Conservation (phyloP, 2,329 filamentous ascomycete species). For the Acephala macrosclerotiorum region DNA sequence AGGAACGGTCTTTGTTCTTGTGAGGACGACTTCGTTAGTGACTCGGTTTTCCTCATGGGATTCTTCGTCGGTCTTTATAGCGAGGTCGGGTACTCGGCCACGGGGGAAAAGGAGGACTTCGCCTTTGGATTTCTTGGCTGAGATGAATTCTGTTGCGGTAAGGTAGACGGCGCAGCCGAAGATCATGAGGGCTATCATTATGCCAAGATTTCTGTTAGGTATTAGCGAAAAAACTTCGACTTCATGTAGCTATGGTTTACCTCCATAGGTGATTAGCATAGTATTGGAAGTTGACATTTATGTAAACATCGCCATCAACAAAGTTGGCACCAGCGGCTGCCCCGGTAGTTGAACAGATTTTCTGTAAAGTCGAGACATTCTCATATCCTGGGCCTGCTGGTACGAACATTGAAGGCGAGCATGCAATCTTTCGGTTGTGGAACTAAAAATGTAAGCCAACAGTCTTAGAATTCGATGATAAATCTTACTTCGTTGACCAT, state of each 20-base stretch:
- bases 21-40: conserved; percentile 48
- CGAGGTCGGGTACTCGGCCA: conserved; percentile 56
- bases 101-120: conserved; percentile 80
- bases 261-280: conserved; percentile 68
- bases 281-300: conserved; percentile 64
- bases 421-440: conserved; percentile 34
- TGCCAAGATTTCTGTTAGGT: conserved; percentile 64
- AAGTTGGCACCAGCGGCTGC: conserved; percentile 57
- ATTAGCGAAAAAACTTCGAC: too few species aligned
- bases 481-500: conserved; percentile 82
- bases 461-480: conserved; percentile 49
- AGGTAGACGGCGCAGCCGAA: conserved; percentile 71
- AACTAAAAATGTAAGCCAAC: conserved; percentile 63
- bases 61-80: conserved; percentile 33
- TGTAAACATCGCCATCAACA: conserved; percentile 67
- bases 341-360: conserved; percentile 65
- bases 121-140: conserved; percentile 77
- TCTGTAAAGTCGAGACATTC: conserved; percentile 27
- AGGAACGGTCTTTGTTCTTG: conserved; percentile 61
- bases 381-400: conserved; percentile 36
- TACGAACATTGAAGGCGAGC: conserved; percentile 33
- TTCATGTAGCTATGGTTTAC: too few species aligned
- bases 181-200: conserved; percentile 68
- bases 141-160: conserved; percentile 66
- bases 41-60: conserved; percentile 31